Evolutionary conservation across 1,139 yeast genomes (phyloP), one percentile per base, ranked within the genome.

Genomic region (Hemisphaericaspora subhashii): DNA sequence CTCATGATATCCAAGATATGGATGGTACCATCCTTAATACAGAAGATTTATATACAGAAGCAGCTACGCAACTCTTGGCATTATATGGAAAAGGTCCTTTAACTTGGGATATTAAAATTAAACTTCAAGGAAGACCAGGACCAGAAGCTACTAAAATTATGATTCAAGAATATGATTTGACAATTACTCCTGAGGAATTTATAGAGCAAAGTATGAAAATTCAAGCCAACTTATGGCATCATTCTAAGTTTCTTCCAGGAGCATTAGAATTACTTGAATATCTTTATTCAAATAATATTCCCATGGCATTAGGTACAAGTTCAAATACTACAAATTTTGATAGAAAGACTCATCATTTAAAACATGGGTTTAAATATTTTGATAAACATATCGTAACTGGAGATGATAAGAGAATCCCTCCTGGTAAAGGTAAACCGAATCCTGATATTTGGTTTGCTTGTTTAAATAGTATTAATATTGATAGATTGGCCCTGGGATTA

Each of bases 391-490:
- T 86, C 16, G 85, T 92, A 15, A 84, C 90, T 1, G 98, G 98
- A 4, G 98, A 92, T 62, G 95, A 92, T 56, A 64, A 77, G 29
- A 75, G 95, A 38, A 79, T 92, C 39, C 87, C 90, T 2, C 69
- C 68, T 16, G 97, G 96, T 2, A 77, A 83, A 45, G 98, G 98
- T 4, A 92, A 92, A 57, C 98, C 98, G 10, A 70, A 72, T 43
- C 98, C 98, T 3, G 95, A 89, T 57, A 89, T 92, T 48, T 92
- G 96, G 95, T 77, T 77, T 48, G 75, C 82, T 3, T 95, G 98
- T 33, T 72, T 92, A 45, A 77, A 72, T 22, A 74, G 83, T 25
- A 52, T 92, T 43, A 92, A 92, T 56, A 56, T 60, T 16, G 72
- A 72, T 36, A 55, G 72, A 12, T 54, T 55, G 12, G 44, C 52